Percentiles rank a stretch among this genome's conserved stretches.
These are phyloP conservation scores for Saccharum hybrid DNA, from an alignment of 202 grass and related monocot genomes.

Conservation along the genomic window DNA sequence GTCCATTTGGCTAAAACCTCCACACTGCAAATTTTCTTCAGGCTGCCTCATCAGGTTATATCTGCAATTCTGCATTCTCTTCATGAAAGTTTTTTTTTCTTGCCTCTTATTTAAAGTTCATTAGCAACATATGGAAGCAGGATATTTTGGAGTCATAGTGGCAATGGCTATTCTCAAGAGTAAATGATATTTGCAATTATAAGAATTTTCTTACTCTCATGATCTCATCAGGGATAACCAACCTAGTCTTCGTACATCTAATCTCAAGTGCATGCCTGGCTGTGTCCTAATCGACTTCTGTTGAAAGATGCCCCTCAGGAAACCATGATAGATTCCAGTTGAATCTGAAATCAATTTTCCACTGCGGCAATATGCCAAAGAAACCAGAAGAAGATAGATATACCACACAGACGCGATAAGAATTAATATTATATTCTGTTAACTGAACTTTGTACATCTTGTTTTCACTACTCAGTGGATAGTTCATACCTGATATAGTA, in stretches of 20 bases:
- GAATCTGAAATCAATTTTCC: constrained; percentile 7
- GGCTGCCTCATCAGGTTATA: neutral
- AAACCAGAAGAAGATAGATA: neutral
- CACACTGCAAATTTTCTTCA: neutral
- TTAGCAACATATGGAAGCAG: neutral
- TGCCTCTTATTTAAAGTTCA: neutral
- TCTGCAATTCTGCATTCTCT: neutral
- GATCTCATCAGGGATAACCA: neutral
- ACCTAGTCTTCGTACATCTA: neutral
- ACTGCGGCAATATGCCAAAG: neutral
- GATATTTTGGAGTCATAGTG: neutral
- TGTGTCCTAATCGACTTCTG: neutral
- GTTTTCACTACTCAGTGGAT: neutral
- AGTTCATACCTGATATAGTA: neutral
- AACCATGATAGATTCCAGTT: neutral
- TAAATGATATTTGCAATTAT: neutral
- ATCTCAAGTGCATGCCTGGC: neutral
- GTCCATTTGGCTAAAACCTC: neutral
- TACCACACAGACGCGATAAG: neutral
- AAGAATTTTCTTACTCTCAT: constrained; percentile 8
- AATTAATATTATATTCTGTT: neutral
- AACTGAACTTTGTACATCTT: neutral
- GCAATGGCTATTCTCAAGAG: too few relatives aligned
- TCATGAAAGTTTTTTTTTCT: neutral
- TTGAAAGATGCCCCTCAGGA: neutral